Percentiles rank a stretch among this genome's conserved stretches.
Conservation (phyloP, 768 basidiomycete species). For the Auricularia sp. region DNA sequence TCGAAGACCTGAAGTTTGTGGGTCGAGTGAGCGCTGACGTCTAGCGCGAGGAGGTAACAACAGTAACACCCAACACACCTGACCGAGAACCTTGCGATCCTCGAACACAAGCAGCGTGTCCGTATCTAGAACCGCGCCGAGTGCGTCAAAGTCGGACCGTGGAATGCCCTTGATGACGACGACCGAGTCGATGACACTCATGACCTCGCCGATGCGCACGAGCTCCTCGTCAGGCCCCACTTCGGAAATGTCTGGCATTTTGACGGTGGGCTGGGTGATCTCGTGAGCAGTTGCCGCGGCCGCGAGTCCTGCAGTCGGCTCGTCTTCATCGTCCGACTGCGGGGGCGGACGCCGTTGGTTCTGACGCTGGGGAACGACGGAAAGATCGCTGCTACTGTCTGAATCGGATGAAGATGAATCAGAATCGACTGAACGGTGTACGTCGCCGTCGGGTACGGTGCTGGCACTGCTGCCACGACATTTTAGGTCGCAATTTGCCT, state of each 20-base stretch:
- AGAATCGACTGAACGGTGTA: not conserved
- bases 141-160: slow-evolving; percentile 30
- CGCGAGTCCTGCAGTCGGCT: not conserved
- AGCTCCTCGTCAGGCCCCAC: slow-evolving; percentile 55
- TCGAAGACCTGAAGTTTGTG: slow-evolving; percentile 61
- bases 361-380: not conserved
- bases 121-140: slow-evolving; percentile 65
- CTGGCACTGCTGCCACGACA: not conserved
- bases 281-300: slow-evolving; percentile 23
- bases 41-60: not conserved
- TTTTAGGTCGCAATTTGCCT: not conserved
- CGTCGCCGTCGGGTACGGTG: not conserved
- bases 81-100: slow-evolving; percentile 82
- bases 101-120: slow-evolving; percentile 87
- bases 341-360: not conserved
- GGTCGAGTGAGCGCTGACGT: not conserved
- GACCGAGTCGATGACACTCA: slow-evolving; percentile 60
- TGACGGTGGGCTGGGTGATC: slow-evolving; percentile 27
- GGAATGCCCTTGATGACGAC: slow-evolving; percentile 63
- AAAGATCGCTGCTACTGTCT: not conserved
- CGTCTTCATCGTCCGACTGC: slow-evolving; percentile 8
- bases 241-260: slow-evolving; percentile 50
- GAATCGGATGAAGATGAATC: not conserved
- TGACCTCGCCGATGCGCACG: slow-evolving; percentile 69
- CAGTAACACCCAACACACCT: slow-evolving; percentile 40